Evolutionary conservation across 306 rosid species (phyloP).

Genomic region (Cicer yamashitae): DNA sequence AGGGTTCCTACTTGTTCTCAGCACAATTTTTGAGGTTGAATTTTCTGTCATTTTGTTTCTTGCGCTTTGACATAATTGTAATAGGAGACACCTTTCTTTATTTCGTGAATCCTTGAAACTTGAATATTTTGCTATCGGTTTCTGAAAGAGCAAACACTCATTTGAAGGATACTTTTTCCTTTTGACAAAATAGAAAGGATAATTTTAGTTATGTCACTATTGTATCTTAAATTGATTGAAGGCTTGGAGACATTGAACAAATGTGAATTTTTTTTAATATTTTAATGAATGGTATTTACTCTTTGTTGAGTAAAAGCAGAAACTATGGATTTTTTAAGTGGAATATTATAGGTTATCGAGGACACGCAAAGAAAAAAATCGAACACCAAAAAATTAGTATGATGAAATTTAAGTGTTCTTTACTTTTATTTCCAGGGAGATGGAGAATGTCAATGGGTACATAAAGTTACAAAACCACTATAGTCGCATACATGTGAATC

Average conservation of each 20-base stretch:
- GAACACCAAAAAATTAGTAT: conserved; percentile 12
- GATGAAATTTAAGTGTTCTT: conserved; percentile 24
- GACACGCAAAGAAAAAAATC: conserved; percentile 18
- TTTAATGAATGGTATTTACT: background rate
- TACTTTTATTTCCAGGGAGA: conserved; percentile 62
- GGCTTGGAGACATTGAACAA: background rate
- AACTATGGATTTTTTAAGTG: background rate
- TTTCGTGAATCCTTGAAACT: conserved; percentile 18
- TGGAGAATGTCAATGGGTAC: conserved; percentile 81
- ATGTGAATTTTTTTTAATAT: no score
- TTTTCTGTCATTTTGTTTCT: conserved; percentile 26
- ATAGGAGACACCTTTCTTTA: conserved; percentile 11
- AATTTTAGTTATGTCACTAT: conserved; percentile 9
- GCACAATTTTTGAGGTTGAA: background rate
- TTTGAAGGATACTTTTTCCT: background rate
- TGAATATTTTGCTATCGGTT: conserved; percentile 7
- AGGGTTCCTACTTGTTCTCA: conserved; percentile 5
- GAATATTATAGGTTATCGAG: conserved; percentile 22
- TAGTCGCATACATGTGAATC: conserved; percentile 74
- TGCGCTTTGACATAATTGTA: conserved; percentile 16
- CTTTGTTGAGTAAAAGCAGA: conserved; percentile 12
- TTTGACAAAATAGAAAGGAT: background rate
- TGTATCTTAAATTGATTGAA: background rate
- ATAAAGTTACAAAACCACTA: conserved; percentile 86
- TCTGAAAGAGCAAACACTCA: conserved; percentile 1